These are phyloP conservation scores for Suhomyces maxii DNA, from an alignment of 1,139 yeast species.

Conservation along the genomic window DNA sequence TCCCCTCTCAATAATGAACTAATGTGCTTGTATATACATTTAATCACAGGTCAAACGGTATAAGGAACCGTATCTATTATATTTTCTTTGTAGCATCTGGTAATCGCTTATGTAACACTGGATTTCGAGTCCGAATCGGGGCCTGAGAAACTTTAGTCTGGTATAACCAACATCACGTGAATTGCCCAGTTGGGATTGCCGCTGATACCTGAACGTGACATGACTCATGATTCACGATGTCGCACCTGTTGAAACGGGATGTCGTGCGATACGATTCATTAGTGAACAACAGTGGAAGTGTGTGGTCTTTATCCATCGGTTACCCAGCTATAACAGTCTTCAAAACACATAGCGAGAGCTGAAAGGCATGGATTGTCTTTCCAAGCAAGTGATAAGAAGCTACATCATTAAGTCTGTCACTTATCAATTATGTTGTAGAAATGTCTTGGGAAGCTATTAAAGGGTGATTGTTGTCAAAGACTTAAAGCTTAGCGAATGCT, in stretches of 20 bases:
- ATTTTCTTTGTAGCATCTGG: no score
- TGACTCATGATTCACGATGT: constrained; percentile 6
- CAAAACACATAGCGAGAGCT: no score
- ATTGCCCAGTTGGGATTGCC: constrained; percentile 3
- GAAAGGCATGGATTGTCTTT: no score
- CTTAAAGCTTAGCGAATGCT: no score
- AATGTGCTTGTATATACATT: constrained; percentile 9
- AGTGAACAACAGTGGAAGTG: no score
- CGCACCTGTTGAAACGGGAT: constrained; percentile 1
- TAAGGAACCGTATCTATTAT: neutral
- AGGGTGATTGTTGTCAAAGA: no score
- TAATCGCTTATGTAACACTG: neutral
- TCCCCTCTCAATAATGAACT: constrained; percentile 1
- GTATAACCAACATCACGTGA: neutral
- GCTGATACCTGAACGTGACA: constrained; percentile 1
- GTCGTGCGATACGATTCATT: neutral
- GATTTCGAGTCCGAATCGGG: neutral
- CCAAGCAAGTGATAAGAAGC: no score
- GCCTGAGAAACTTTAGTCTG: neutral
- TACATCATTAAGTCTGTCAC: no score
- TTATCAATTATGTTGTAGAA: no score
- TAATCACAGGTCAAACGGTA: constrained; percentile 4
- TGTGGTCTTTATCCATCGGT: no score
- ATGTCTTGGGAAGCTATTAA: no score
- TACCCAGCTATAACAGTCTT: no score